Evolutionary conservation across 352 stramenopile genomes (phyloP), one percentile per base, ranked within the genome.

Genomic region (Thalassiosira ordinaria): DNA sequence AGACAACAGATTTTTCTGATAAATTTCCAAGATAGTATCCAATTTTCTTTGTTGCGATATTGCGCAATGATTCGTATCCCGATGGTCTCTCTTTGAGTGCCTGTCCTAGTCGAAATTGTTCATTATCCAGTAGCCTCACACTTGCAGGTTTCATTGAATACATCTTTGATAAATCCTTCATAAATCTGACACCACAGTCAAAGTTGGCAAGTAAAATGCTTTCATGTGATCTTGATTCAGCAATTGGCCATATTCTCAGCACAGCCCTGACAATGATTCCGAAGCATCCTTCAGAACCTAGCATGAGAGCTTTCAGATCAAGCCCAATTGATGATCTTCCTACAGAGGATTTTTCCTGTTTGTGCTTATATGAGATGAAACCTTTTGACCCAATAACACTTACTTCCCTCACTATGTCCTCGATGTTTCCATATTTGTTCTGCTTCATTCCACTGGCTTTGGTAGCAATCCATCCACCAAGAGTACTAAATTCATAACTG

Each of bases 381-480:
- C 80, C 83, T 44, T 82, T 83, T 22, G 84, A 63, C 51, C 82
- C 74, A 59, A 91, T 70, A 31, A 94, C 80, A 31, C 65, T 75
- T 16, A 92, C 78, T 64, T 85, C 96, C 95, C 41, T 97, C 69
- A 70, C 97, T 6, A 98, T 88, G 70, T 98, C 96, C 82, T 98
- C 96, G 75, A 98, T 98, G 64, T 98, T 98, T 53, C 96, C 96
- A 78, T 98, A 97, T 52, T 85, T 89, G 66, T 97, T 97, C 53
- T 97, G 97, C 83, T 97, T 98, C 96, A 98, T 98, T 14, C 95
- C 96, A 5, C 94, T 97, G 20, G 95, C 94, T 74, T 94, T 93
- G 4, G 95, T 98, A 1, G 96, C 95, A 53, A 98, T 93, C 95
- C 95, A 98, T 52, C 96, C 95, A 29, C 95, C 95, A 13, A 98